Percentiles rank a stretch among this genome's conserved stretches.
phyloP scores from a whole-genome alignment of 352 stramenopile species.

The Phytophthora lateralis region DNA sequence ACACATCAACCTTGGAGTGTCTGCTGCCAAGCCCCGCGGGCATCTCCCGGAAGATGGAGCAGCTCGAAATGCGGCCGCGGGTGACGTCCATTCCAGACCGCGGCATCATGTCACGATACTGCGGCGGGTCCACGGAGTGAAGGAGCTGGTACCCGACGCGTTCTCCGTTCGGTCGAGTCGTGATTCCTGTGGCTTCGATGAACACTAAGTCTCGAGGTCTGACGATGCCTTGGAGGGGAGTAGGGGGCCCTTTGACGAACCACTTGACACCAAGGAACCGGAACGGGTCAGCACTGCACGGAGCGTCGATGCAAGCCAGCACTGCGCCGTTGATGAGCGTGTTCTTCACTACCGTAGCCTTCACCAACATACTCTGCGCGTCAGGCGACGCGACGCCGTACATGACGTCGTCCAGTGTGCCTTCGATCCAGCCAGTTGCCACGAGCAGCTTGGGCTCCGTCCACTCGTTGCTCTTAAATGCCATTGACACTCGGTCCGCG shows the following conservation, averaged over 20 bases:
- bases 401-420: conserved; percentile 64
- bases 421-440: conserved; percentile 46
- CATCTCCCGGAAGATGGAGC: conserved; percentile 34
- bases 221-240: conserved; percentile 33
- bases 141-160: conserved; percentile 43
- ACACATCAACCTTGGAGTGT: conserved; percentile 38
- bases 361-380: conserved; percentile 52
- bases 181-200: conserved; percentile 43
- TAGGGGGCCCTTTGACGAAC: conserved; percentile 33
- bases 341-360: conserved; percentile 42
- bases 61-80: conserved; percentile 38
- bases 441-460: conserved; percentile 43
- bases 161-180: conserved; percentile 26
- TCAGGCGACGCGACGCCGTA: conserved; percentile 61
- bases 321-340: conserved; percentile 38
- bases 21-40: conserved; percentile 15
- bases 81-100: conserved; percentile 31
- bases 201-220: conserved; percentile 38
- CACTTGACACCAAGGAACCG: conserved; percentile 42
- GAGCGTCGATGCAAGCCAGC: conserved; percentile 33
- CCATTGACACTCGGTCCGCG: conserved; percentile 37
- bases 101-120: conserved; percentile 25
- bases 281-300: conserved; percentile 37
- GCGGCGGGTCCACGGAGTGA: conserved; percentile 35
- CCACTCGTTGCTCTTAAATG: conserved; percentile 35